Conservation (phyloP, 345 rosid species). For the Salix koriyanagi region DNA sequence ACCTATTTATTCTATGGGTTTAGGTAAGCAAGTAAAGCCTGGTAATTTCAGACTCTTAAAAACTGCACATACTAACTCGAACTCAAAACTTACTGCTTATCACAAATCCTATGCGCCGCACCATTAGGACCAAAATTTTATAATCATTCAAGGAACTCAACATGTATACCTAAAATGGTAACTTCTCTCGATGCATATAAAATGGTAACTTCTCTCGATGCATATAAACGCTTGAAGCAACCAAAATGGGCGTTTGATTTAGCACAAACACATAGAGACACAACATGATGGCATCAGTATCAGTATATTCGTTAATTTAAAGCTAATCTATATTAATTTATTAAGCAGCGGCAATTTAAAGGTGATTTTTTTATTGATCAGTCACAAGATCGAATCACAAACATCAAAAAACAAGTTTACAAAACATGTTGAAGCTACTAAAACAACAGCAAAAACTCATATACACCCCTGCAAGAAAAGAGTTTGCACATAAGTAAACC, state of each 20-base stretch:
- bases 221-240: no score
- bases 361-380: neutral
- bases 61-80: no score
- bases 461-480: neutral
- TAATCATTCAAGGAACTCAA: neutral
- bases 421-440: neutral
- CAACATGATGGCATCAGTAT: neutral
- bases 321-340: neutral
- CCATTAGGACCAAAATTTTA: no score
- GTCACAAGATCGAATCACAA: neutral
- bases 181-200: no score
- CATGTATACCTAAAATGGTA: no score
- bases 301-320: constrained; percentile 13
- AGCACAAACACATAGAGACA: neutral
- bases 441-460: neutral
- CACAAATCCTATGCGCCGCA: no score
- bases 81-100: fast-evolving
- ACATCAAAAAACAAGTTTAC: neutral
- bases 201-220: no score
- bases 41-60: no score
- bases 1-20: no score
- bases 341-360: neutral
- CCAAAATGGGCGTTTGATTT: no score
- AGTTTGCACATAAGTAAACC: neutral
- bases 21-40: no score